phyloP scores from a whole-genome alignment of 1,139 yeast species.

The Diutina pseudorugosa region DNA sequence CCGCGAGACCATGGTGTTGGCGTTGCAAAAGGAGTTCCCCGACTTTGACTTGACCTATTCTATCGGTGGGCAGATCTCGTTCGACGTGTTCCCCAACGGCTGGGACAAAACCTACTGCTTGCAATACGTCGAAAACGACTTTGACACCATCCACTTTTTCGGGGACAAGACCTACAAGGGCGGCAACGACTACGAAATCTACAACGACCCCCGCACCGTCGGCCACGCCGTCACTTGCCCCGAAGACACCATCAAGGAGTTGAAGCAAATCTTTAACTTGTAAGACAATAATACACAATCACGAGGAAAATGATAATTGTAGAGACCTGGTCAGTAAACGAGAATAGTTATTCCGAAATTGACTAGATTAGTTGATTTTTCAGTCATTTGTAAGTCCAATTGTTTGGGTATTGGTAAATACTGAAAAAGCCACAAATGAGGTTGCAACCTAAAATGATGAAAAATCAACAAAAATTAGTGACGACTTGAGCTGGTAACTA shows the following conservation, averaged over 20 bases:
- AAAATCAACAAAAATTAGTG: no score
- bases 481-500: no score
- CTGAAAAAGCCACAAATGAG: no score
- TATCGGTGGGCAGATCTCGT: constrained; percentile 97
- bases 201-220: constrained; percentile 78
- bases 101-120: constrained; percentile 99
- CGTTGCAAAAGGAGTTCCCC: constrained; percentile 70
- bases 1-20: constrained; percentile 74
- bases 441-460: no score
- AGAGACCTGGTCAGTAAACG: no score
- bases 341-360: no score
- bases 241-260: constrained; percentile 72
- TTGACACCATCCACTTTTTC: constrained; percentile 86
- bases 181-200: constrained; percentile 97
- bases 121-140: constrained; percentile 81
- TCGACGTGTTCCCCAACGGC: constrained; percentile 99
- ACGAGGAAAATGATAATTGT: no score
- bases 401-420: no score
- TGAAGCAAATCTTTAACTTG: constrained; percentile 65
- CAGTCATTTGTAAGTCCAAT: no score
- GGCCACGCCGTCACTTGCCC: constrained; percentile 92
- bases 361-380: no score
- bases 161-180: constrained; percentile 98
- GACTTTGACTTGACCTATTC: constrained; percentile 86
- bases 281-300: constrained; percentile 7